Evolutionary conservation across 306 rosid genomes (phyloP).

Genomic region (Neltuma alba): DNA sequence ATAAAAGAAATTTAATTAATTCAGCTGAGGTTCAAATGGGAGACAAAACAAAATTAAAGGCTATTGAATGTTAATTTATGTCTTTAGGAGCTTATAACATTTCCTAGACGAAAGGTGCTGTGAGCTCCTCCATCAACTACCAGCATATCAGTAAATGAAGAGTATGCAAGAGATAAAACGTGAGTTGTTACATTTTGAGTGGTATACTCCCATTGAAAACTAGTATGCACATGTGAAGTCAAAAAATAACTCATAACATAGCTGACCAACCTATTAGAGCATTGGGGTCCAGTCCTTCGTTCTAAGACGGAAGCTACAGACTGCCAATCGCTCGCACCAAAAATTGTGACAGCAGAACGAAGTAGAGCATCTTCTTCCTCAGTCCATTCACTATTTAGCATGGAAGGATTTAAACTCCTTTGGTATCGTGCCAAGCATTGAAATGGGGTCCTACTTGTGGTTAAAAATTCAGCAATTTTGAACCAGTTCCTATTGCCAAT

Average conservation of each 20-base stretch:
- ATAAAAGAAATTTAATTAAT: constrained; percentile 11
- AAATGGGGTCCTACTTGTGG: constrained; percentile 89
- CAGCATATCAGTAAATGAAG: constrained; percentile 13
- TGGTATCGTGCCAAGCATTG: constrained; percentile 92
- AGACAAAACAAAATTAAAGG: constrained; percentile 24
- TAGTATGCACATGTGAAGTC: neutral
- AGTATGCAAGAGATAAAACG: neutral
- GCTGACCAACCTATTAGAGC: constrained; percentile 90
- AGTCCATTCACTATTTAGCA: constrained; percentile 89
- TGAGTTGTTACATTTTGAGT: neutral
- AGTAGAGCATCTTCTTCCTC: constrained; percentile 89
- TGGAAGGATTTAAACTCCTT: constrained; percentile 87
- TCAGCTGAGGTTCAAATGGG: constrained; percentile 13
- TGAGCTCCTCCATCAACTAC: neutral
- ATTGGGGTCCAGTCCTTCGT: constrained; percentile 88
- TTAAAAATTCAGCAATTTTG: constrained; percentile 63
- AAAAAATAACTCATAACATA: constrained; percentile 6
- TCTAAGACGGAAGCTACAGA: constrained; percentile 82
- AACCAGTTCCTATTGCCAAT: constrained; percentile 79
- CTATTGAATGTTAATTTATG: constrained; percentile 19
- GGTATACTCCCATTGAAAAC: neutral
- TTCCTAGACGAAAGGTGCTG: neutral
- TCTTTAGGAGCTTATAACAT: constrained; percentile 1
- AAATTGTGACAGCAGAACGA: constrained; percentile 61
- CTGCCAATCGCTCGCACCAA: constrained; percentile 83